Evolutionary conservation across 306 rosid genomes (phyloP).

Genomic region (Sophora flavescens): DNA sequence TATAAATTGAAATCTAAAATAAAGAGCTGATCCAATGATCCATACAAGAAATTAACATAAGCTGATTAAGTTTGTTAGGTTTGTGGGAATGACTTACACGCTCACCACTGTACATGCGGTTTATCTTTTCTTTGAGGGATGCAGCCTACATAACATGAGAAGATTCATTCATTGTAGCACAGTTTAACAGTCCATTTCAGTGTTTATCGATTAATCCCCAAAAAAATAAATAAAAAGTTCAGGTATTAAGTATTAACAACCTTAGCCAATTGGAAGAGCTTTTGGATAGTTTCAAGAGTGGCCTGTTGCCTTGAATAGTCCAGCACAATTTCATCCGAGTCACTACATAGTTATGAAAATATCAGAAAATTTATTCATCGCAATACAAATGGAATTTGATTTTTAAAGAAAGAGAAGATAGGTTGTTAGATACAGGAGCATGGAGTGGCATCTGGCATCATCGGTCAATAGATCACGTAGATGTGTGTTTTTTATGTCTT

Average conservation of each 20-base stretch:
- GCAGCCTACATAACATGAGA: slow-evolving; percentile 65
- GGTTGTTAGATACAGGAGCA: slow-evolving; percentile 58
- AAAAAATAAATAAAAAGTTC: not conserved
- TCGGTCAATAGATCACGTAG: slow-evolving; percentile 76
- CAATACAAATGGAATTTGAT: not conserved
- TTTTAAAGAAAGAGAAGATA: not conserved
- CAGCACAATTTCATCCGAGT: slow-evolving; percentile 64
- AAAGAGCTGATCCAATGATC: not conserved
- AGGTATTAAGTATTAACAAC: slow-evolving; percentile 41
- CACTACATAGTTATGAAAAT: slow-evolving; percentile 49
- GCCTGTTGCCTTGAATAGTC: slow-evolving; percentile 82
- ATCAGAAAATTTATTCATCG: slow-evolving; percentile 11
- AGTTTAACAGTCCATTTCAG: not conserved
- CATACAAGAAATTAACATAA: not conserved
- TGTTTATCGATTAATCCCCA: not conserved
- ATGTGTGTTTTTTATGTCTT: slow-evolving; percentile 62
- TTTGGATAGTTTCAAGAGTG: slow-evolving; percentile 65
- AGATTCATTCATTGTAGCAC: not conserved
- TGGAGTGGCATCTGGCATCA: slow-evolving; percentile 62
- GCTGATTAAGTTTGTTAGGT: not conserved
- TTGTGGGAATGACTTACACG: slow-evolving; percentile 56
- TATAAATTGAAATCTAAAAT: not conserved
- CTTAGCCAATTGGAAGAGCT: slow-evolving; percentile 72
- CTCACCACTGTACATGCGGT: slow-evolving; percentile 71
- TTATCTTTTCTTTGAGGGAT: slow-evolving; percentile 67